Evolutionary conservation across 2,329 filamentous ascomycete species (phyloP).

Genomic region (Emergomyces pasteurianus): DNA sequence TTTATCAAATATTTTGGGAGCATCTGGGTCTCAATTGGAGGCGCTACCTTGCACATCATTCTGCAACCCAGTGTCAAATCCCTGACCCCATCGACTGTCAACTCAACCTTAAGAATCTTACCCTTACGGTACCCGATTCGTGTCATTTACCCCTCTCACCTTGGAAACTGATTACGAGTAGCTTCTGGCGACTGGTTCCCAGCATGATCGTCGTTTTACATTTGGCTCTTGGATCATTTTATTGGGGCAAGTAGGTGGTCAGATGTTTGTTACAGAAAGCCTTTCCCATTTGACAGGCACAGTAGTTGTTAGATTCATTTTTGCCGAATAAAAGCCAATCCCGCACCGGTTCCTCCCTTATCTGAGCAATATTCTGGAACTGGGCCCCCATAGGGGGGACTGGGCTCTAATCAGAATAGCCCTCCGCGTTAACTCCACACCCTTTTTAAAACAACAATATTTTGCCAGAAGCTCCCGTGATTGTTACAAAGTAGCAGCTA

Average conservation of each 20-base stretch:
- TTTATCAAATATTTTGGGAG: conserved; percentile 2
- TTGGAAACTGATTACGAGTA: conserved; percentile 11
- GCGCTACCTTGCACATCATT: conserved; percentile 10
- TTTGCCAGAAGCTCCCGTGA: neutral
- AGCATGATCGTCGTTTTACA: conserved; percentile 4
- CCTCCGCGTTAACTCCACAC: neutral
- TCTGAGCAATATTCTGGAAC: neutral
- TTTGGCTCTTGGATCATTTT: conserved; percentile 1
- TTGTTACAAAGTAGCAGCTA: conserved; percentile 1
- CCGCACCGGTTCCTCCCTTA: neutral
- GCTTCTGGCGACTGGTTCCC: conserved; percentile 4
- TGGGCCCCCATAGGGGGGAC: neutral
- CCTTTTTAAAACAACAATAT: neutral
- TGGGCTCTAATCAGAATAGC: no score
- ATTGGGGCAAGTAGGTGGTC: neutral
- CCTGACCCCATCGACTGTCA: conserved; percentile 19
- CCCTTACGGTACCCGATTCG: conserved; percentile 7
- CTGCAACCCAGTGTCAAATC: conserved; percentile 10
- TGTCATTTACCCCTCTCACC: conserved; percentile 7
- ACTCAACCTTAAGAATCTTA: conserved; percentile 15
- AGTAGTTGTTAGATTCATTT: conserved; percentile 2
- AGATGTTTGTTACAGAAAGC: conserved; percentile 1
- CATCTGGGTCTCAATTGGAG: conserved; percentile 3
- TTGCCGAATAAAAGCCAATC: conserved; percentile 1
- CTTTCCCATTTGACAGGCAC: conserved; percentile 3